Base-by-base conservation (phyloP, 257 asterid species). In the Lithospermum erythrorhizon region DNA sequence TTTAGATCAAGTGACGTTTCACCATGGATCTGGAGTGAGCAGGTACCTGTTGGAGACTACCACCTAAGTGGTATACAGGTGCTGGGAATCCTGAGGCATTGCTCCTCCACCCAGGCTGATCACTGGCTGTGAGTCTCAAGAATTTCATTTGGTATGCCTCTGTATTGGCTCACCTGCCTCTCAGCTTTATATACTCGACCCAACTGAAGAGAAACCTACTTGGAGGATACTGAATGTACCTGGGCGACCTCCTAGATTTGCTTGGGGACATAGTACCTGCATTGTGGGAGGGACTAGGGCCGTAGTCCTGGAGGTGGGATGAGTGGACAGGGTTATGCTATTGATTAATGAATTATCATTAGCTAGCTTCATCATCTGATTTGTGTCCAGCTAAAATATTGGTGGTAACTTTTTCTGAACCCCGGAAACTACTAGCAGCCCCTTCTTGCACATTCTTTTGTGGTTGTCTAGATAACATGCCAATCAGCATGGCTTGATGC, bases 81-180 rank as follows among this genome's bases (percentile, higher is more conserved):
- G 89, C 94, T 11, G 95, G 95, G 64, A 90, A 90, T 68, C 97
- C 97, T 0, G 95, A 21, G 97, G 97, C 53, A 68, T 90, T 32
- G 86, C 94, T 22, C 98, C 98, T 30, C 95, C 98, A 6, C 98
- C 98, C 24, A 79, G 98, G 68, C 87, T 37, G 98, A 90, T 73
- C 98, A 90, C 51, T 90, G 73, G 96, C 98, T 0, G 87, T 87
- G 41, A 87, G 95, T 74, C 32, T 27, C 7, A 6, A 27, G 32
- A 27, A 27, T 81, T 87, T 61, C 78, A 87, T 22, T 90, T 90
- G 57, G 98, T 96, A n/a, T 59, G 98, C 96, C 37, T 90, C 98
- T 25, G 91, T 90, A 51, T 96, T 5, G 98, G 98, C 35, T 24
- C 98, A 90, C 79, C 98, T 0, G 96, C 96, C n/a, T 87, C 96